These are phyloP conservation scores for Tardiomyces blankii DNA, from an alignment of 1,139 yeast genomes.

Conservation along the genomic window DNA sequence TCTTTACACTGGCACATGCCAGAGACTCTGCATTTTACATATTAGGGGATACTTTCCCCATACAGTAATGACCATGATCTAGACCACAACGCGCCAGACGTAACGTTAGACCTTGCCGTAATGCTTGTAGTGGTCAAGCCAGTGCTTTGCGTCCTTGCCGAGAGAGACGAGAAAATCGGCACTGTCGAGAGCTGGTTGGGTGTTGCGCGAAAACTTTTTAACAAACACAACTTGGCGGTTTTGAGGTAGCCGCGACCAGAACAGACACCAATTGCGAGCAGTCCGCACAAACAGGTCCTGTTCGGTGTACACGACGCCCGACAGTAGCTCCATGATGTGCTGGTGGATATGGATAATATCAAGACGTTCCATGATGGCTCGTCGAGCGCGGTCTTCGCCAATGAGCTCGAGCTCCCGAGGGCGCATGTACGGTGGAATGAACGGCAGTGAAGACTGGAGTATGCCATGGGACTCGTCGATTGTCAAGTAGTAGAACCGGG, in stretches of 20 bases:
- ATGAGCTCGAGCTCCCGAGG: too few relatives aligned
- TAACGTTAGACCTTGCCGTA: slow-evolving; percentile 15
- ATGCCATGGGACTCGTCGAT: too few relatives aligned
- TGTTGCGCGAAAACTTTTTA: too few relatives aligned
- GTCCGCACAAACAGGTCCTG: slow-evolving; percentile 20
- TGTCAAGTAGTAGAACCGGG: too few relatives aligned
- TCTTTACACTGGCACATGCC: too few relatives aligned
- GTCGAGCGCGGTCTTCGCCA: too few relatives aligned
- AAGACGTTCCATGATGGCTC: not conserved
- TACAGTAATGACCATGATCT: not conserved
- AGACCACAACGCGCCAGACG: too few relatives aligned
- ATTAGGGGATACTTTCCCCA: too few relatives aligned
- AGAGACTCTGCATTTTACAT: too few relatives aligned
- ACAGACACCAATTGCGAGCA: slow-evolving; percentile 22
- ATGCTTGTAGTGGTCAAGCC: slow-evolving; percentile 20
- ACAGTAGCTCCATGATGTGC: slow-evolving; percentile 11
- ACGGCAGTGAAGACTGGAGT: too few relatives aligned
- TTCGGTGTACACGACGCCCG: slow-evolving; percentile 9
- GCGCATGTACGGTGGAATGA: too few relatives aligned
- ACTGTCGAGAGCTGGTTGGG: slow-evolving; percentile 4
- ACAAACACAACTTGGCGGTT: slow-evolving; percentile 13
- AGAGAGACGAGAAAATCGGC: slow-evolving; percentile 17
- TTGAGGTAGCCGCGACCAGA: slow-evolving; percentile 18
- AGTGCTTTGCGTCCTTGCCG: slow-evolving; percentile 20
- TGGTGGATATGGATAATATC: slow-evolving; percentile 19